phyloP scores from a whole-genome alignment of 139 green algal genomes.

The Chlorella ohadii region DNA sequence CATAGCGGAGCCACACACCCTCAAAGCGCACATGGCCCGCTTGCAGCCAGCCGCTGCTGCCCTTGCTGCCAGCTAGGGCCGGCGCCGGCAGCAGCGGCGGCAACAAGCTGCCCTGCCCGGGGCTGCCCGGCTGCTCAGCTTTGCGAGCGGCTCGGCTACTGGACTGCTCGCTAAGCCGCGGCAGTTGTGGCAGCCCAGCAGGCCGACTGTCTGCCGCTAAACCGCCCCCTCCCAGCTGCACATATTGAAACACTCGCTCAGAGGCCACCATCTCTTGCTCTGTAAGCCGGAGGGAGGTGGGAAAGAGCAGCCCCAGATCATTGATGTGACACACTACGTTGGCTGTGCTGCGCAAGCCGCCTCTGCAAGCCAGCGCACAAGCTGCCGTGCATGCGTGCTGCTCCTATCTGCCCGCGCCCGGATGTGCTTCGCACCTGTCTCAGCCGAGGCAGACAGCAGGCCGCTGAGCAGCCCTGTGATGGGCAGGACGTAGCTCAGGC shows the following conservation, averaged over 20 bases:
- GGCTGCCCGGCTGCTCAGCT: neutral
- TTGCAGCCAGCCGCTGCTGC: slow-evolving; percentile 3
- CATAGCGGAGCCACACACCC: slow-evolving; percentile 64
- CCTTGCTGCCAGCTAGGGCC: neutral
- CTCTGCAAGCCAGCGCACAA: too few species aligned
- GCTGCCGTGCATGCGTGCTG: too few species aligned
- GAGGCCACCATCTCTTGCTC: slow-evolving; percentile 88
- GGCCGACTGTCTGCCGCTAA: too few species aligned
- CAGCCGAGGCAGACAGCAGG: slow-evolving; percentile 71
- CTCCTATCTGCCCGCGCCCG: too few species aligned
- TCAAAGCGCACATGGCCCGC: slow-evolving; percentile 32
- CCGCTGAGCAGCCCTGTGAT: slow-evolving; percentile 82
- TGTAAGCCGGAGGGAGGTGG: neutral
- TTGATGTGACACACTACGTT: too few species aligned
- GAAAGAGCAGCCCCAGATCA: too few species aligned
- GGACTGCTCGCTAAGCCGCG: too few species aligned
- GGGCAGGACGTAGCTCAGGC: slow-evolving; percentile 83
- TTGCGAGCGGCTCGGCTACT: too few species aligned
- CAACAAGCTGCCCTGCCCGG: too few species aligned
- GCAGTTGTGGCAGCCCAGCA: neutral
- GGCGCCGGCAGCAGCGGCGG: neutral
- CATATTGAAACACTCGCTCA: slow-evolving; percentile 75
- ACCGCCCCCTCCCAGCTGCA: neutral
- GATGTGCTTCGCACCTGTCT: slow-evolving; percentile 58
- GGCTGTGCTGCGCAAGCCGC: too few species aligned